These are phyloP conservation scores for Kernera saxatilis DNA, from an alignment of 345 rosid genomes.

Conservation along the genomic window DNA sequence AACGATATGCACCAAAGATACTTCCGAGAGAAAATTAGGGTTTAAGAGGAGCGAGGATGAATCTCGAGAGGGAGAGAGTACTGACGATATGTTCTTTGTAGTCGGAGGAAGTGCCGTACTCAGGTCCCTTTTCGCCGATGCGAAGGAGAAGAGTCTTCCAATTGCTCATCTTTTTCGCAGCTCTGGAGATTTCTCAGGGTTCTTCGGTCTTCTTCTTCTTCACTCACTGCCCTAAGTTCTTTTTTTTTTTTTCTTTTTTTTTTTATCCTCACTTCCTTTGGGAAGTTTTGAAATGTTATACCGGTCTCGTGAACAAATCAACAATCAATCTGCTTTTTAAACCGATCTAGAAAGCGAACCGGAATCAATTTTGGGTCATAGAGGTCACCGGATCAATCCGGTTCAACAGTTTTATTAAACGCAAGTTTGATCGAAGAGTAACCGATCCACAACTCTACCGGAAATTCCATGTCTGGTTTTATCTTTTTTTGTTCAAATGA, in stretches of 20 bases:
- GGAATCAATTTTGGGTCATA: too few relatives aligned
- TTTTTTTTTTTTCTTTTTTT: background rate
- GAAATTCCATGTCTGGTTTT: too few relatives aligned
- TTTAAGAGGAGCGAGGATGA: constrained; percentile 4
- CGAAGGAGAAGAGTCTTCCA: constrained; percentile 85
- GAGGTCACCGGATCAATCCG: too few relatives aligned
- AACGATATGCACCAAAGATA: background rate
- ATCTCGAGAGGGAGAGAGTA: constrained; percentile 10
- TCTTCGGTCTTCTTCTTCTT: background rate
- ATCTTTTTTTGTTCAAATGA: too few relatives aligned
- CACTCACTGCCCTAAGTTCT: background rate
- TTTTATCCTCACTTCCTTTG: too few relatives aligned
- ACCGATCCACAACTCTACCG: too few relatives aligned
- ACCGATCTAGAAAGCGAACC: too few relatives aligned
- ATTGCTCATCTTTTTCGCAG: constrained; percentile 46
- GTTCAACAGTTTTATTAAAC: too few relatives aligned
- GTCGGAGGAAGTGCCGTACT: constrained; percentile 68
- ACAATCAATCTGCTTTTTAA: too few relatives aligned
- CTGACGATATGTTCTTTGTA: constrained; percentile 78
- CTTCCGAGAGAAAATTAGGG: constrained; percentile 22
- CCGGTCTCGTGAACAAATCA: too few relatives aligned
- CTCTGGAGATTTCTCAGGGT: background rate
- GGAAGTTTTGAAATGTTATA: too few relatives aligned
- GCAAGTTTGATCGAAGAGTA: too few relatives aligned
- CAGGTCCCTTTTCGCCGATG: constrained; percentile 83